Base-by-base conservation (phyloP, 2,329 filamentous ascomycete species). In the Microdochium bolleyi region DNA sequence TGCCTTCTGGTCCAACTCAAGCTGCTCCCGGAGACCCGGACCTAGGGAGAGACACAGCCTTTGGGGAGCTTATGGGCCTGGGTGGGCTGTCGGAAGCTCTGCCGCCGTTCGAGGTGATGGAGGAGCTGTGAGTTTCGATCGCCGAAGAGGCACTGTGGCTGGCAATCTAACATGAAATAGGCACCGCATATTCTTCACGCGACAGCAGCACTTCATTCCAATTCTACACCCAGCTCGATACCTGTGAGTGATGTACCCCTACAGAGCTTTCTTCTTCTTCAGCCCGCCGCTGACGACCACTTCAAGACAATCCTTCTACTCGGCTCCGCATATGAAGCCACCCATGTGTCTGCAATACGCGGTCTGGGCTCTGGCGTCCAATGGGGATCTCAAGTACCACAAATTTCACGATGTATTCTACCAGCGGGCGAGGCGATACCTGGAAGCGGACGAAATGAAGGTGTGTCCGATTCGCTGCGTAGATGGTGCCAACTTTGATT, bases 291-390 rank as follows among this genome's bases (percentile, higher is more conserved):
- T 30, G 11, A 30, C 27, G 27, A 30, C 27, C 11, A 11, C 16
- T 3, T 46, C 16, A 22, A 46, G 41, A 19, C 13, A 46, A 4
- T 80, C 87, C 2, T 85, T 94, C 69, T 86, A 92, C 62, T 75
- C 75, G 2, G 77, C 85, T 2, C 84, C 88, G 1, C 79, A 88
- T 53, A 82, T 86, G 75, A 85, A 89, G 53, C 92, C 92, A 2
- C 88, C 92, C 1, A 82, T 95, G 63, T 89, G 83, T 61, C 71
- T 96, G 44, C 82, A 92, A 62, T 96, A 96, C 67, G 86, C 85
- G 24, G 89, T 96, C 65, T 96, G 91, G 90, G 81, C 85, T n/a
- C 73, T 89, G 60, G 89, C 89, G 9, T 83, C 90, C 4, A 80
- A 82, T 14, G 75, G 85, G 1, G 82, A 85, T 30, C 79, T 88